Percentiles rank a stretch among this genome's conserved stretches.
phyloP scores from a whole-genome alignment of 23 red algal genomes.

The Cyanidiococcus yangmingshanensis region DNA sequence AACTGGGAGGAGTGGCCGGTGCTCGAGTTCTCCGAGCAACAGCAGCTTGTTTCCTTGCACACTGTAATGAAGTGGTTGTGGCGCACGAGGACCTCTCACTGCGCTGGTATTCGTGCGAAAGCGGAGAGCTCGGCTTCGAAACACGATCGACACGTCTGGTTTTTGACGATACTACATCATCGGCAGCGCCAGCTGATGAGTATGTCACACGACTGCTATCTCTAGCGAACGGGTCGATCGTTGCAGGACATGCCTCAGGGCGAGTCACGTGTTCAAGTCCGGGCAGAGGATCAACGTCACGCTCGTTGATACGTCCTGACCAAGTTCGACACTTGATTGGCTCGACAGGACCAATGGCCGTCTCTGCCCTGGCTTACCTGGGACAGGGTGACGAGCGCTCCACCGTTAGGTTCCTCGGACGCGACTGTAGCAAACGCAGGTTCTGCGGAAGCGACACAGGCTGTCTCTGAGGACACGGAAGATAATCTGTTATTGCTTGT shows the following conservation, averaged over 20 bases:
- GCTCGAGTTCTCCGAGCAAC: slow-evolving; percentile 22
- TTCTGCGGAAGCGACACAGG: no score
- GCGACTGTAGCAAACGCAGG: no score
- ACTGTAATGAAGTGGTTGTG: slow-evolving; percentile 20
- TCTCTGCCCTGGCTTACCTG: background rate
- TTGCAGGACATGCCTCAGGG: background rate
- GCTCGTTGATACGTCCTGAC: background rate
- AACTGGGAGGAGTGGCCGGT: slow-evolving; percentile 23
- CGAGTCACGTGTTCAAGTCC: background rate
- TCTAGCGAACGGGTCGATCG: background rate
- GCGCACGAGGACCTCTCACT: slow-evolving; percentile 27
- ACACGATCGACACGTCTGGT: background rate
- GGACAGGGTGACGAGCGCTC: no score
- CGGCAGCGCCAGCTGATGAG: background rate
- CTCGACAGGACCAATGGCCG: background rate
- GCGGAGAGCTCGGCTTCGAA: slow-evolving; percentile 27
- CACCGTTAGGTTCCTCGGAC: no score
- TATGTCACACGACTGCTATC: background rate
- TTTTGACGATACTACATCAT: background rate
- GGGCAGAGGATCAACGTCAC: background rate
- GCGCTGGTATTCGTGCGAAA: slow-evolving; percentile 24
- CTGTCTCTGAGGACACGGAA: no score
- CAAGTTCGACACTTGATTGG: background rate
- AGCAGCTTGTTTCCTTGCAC: slow-evolving; percentile 5
- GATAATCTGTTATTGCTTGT: background rate